Base-by-base conservation (phyloP, 2,329 filamentous ascomycete species). In the Metarhizium guizhouense region DNA sequence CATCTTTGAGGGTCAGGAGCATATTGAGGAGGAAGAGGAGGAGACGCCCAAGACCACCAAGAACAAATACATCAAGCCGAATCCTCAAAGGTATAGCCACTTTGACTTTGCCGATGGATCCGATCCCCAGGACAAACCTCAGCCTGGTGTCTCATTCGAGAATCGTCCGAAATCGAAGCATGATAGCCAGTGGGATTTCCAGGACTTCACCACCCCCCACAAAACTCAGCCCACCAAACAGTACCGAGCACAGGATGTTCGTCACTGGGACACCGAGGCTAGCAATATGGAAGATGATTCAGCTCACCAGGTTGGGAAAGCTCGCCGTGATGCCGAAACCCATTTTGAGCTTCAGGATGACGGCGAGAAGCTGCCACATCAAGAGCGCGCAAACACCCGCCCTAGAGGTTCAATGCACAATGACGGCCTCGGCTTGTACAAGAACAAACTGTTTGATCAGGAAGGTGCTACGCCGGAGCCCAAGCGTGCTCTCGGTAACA, bases 341-440 rank as follows among this genome's bases (percentile, higher is more conserved):
- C 90, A 97, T 70, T 96, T 96, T 66, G 85, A 94, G 58, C 81
- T 96, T 64, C 77, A 82, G 54, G 92, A 97, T 67, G 85, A 92
- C 55, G 84, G 82, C 51, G 80, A 80, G 38, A 81, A 82, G 52
- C 73, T 76, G 16, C 77, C 74, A 7, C 75, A 79, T 54, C 72
- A 74, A 47, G 76, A 76, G 53, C 65, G 70, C 51, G 66, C 71
- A 52, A 71, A 70, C 51, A 74, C 76, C 47, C 66, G 66, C 52
- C 77, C 76, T 53, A 78, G 76, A 55, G 82, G 81, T 48, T 71
- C 76, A n/a, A 77, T 72, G 42, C 79, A 84, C 56, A 90, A 90
- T 70, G 83, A 82, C 56, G 86, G 86, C 6, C 74, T 86, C 47
- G 67, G 69, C 32, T 76, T 95, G 48, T 95, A 95, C 74, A 80